Base-by-base conservation (phyloP, 495 filamentous ascomycete genomes). In the Podospora bellae-mahoneyi region DNA sequence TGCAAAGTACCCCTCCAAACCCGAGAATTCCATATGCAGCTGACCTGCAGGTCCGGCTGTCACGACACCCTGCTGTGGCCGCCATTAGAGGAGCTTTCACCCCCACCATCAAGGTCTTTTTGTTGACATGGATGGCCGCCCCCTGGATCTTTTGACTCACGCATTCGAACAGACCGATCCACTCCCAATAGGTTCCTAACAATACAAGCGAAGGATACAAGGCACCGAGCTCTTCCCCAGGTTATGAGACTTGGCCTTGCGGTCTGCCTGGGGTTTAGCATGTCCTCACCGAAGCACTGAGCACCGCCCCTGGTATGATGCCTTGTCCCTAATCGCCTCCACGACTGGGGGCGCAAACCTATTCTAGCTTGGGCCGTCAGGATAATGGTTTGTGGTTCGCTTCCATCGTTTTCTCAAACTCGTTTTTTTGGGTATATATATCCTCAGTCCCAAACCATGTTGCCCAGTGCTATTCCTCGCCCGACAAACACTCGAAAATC, bases 181-280 rank as follows among this genome's bases (percentile, higher is more conserved):
- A 66, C 69, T 66, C 66, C 57, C 27, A 16, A 30, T 62, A 26
- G 34, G 34, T 70, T 60, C 59, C 67, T 53, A 23, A 15, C 62
- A 61, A 48, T 66, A 73, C 13, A 60, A 64, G 67, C 9, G 54
- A 68, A 15, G 30, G 23, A 59, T 18, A 39, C 69, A 65, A 73
- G 68, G 62, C 64, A 60, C 5, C 68, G 13, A 26, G 23, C 13
- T 34, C n/a, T 44, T 55, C 3, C 13, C 27, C 32, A 19, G 54
- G 57, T 57, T 48, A 30, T 6, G 27, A 15, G n/a, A 23, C 26
- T 56, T 67, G 66, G 59, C 68, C 68, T 74, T 70, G 73, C 56
- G 32, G 64, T 75, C 64, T 71, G 73, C 73, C 71, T 73, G 44
- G 63, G 20, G 20, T 53, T 63, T 20, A 26, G 6, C n/a, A 58